Conservation (phyloP, 108 stramenopile genomes). For the Nannochloropsis oceanica region DNA sequence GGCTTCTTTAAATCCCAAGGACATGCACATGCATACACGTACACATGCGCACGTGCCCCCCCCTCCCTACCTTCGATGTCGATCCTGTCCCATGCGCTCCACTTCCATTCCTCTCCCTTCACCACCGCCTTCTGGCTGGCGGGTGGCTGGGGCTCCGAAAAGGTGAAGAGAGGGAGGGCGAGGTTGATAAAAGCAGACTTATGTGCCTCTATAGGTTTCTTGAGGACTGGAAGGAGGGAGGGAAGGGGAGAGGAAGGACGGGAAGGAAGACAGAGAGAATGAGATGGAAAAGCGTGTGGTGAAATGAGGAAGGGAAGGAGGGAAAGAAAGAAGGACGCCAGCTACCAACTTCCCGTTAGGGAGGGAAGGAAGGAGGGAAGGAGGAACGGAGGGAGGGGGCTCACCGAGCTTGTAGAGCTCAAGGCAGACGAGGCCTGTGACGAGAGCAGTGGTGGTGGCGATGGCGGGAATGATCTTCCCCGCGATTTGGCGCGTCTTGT, state of each 20-base stretch:
- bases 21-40: no score
- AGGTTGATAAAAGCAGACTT: constrained; percentile 78
- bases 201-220: constrained; percentile 68
- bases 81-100: constrained; percentile 92
- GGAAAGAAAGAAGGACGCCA: neutral
- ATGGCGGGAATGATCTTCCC: constrained; percentile 98
- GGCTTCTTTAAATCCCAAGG: no score
- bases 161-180: constrained; percentile 89
- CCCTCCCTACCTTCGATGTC: constrained; percentile 55
- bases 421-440: constrained; percentile 86
- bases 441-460: constrained; percentile 94
- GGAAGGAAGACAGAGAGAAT: neutral
- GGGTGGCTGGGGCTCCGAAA: constrained; percentile 52
- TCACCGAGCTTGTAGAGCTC: constrained; percentile 78
- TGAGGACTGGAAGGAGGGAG: constrained; percentile 41
- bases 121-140: constrained; percentile 60
- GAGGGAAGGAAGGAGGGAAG: neutral
- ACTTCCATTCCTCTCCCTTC: constrained; percentile 81
- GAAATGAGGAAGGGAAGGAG: neutral
- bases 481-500: constrained; percentile 90
- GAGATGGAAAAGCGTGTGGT: neutral
- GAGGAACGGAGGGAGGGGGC: no score
- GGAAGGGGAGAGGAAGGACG: neutral
- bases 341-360: no score
- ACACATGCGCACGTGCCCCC: neutral